phyloP scores from a whole-genome alignment of 441 rosid genomes.

The Pelargonium cotyledonis region DNA sequence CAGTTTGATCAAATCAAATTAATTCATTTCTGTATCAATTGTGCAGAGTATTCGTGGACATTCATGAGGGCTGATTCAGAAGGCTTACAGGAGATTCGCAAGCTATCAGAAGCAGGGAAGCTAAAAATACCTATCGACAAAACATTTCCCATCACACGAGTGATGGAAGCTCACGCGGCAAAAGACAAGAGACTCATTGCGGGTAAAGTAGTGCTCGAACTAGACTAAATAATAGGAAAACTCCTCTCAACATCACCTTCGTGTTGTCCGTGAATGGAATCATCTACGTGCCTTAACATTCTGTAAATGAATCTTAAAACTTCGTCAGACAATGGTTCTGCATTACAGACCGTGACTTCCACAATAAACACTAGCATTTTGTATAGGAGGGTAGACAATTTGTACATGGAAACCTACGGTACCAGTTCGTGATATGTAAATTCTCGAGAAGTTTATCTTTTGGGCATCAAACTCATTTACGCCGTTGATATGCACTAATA shows the following conservation, averaged over 20 bases:
- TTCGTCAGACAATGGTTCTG: background rate
- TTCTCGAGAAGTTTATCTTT: no score
- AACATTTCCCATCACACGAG: conserved; percentile 67
- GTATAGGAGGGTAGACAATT: background rate
- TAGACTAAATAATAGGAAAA: conserved; percentile 32
- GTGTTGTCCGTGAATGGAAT: background rate
- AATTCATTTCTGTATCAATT: conserved; percentile 8
- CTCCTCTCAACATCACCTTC: background rate
- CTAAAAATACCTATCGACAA: conserved; percentile 72
- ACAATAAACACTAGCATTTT: background rate
- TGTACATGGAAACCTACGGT: no score
- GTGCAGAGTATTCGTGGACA: conserved; percentile 73
- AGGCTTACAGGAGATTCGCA: conserved; percentile 66
- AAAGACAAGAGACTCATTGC: conserved; percentile 58
- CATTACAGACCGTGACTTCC: background rate
- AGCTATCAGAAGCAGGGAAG: conserved; percentile 65
- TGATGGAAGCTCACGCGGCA: conserved; percentile 78
- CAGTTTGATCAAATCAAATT: background rate
- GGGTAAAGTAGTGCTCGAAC: conserved; percentile 80
- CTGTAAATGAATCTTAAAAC: background rate
- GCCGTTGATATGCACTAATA: no score
- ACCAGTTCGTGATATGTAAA: no score
- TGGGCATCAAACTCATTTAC: no score
- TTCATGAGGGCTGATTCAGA: conserved; percentile 93
- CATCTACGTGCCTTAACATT: background rate